A percentile compares a stretch with the other conserved stretches of the same genome.
Conservation (phyloP, 2,329 filamentous ascomycete genomes). For the Golovinomyces cichoracearum region DNA sequence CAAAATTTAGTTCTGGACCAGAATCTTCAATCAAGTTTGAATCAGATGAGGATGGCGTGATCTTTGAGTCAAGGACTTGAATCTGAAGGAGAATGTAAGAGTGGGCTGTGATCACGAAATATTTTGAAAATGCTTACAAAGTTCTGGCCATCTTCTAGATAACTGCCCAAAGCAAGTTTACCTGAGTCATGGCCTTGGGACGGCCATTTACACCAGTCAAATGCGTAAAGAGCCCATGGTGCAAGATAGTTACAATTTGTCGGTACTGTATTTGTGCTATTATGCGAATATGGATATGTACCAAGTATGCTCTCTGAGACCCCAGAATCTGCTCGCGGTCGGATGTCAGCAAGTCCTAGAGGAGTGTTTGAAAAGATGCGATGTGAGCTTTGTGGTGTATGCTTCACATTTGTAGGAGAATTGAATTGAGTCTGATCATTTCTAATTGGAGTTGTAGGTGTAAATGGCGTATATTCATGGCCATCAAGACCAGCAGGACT, state of each 20-base stretch:
- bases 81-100: constrained; percentile 31
- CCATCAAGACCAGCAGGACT: constrained; percentile 41
- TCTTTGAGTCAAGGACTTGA: constrained; percentile 81
- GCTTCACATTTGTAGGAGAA: constrained; percentile 27
- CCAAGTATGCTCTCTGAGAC: constrained; percentile 46
- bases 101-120: neutral
- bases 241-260: constrained; percentile 80
- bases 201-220: constrained; percentile 98
- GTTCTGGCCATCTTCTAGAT: constrained; percentile 92
- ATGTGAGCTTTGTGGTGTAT: constrained; percentile 30
- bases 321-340: constrained; percentile 59
- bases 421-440: constrained; percentile 33
- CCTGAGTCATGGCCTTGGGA: constrained; percentile 56
- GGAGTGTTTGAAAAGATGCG: constrained; percentile 56
- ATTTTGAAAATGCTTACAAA: constrained; percentile 34
- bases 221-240: constrained; percentile 86
- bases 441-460: constrained; percentile 38
- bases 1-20: constrained; percentile 64
- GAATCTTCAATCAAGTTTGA: constrained; percentile 42
- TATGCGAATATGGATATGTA: constrained; percentile 30
- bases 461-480: constrained; percentile 28
- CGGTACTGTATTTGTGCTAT: constrained; percentile 36
- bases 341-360: constrained; percentile 72
- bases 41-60: constrained; percentile 42
- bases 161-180: constrained; percentile 86